Evolutionary conservation across 257 asterid genomes (phyloP).

Genomic region (Mentha longifolia): DNA sequence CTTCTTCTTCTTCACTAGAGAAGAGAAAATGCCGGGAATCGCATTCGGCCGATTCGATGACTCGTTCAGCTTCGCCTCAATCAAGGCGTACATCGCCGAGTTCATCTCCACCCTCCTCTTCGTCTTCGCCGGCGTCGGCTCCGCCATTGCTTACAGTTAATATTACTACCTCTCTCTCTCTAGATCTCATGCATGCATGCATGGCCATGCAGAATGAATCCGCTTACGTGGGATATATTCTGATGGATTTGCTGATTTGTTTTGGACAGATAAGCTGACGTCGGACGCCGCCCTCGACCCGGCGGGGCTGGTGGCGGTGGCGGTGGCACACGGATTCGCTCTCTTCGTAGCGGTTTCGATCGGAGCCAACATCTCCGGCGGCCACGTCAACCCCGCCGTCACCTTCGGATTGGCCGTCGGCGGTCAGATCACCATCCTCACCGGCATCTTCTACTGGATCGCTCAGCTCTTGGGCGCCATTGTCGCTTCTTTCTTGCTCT

Average conservation of each 20-base stretch:
- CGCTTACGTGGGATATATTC: background rate
- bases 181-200: conserved; percentile 19
- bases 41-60: conserved; percentile 85
- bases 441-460: conserved; percentile 65
- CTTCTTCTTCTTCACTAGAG: background rate
- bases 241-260: background rate
- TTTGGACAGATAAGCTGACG: conserved; percentile 53
- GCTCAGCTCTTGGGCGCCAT: conserved; percentile 69
- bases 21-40: conserved; percentile 59
- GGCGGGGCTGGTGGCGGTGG: conserved; percentile 64
- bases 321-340: conserved; percentile 65
- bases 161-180: background rate
- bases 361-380: conserved; percentile 79
- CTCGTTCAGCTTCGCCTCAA: conserved; percentile 59
- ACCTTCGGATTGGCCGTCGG: conserved; percentile 75
- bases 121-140: conserved; percentile 96
- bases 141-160: conserved; percentile 81
- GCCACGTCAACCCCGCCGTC: conserved; percentile 80
- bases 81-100: conserved; percentile 91
- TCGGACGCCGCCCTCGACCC: conserved; percentile 59
- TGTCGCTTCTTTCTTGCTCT: conserved; percentile 54
- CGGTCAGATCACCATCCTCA: conserved; percentile 70
- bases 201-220: conserved; percentile 26
- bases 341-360: conserved; percentile 67
- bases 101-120: conserved; percentile 96